Evolutionary conservation across 169 alveolate genomes (phyloP), one percentile per base, ranked within the genome.

Genomic region (Plasmodium coatneyi): DNA sequence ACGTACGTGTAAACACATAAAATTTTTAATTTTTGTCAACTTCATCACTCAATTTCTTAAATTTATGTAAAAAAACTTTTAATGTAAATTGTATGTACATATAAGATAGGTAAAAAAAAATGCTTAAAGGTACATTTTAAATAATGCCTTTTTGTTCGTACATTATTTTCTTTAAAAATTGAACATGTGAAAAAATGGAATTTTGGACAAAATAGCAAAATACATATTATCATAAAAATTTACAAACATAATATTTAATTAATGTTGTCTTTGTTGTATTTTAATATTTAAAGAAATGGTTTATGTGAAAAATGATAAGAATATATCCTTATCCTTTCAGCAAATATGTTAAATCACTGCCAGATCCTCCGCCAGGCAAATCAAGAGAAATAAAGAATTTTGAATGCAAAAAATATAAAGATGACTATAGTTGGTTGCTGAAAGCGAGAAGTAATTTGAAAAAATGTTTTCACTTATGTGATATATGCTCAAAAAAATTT

Each of bases 281-380:
- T 84, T 72, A 41, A 84, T 74, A 74, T 84, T 84, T 84, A 74
- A 74, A 70, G 86, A 84, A 84, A 70, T 84, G 82, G 34, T 49
- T 28, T 36, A 46, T 72, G 46, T 72, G 56, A 74, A 84, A 84
- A 84, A 84, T 84, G 93, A 84, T 84, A 72, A 84, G 84, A 84
- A 84, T 84, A 72, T 84, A 84, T 52, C 93, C 93, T 74, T 84
- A 84, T 76, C 93, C 93, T 74, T 84, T 84, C 46, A 84, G 93
- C 30, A 84, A 84, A 49, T 16, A 84, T 84, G 93, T 84, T 54
- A 84, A 84, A 84, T 84, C 93, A 19, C 66, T 84, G 41, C 93
- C 93, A 84, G 93, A 84, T 39, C 93, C 93, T n/a, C 93, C 93
- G 28, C 93, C 93, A 74, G 71, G 60, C 16, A 84, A 84, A 84